Evolutionary conservation across 805 yeast species (phyloP).

Genomic region (Candida rishiriensis): DNA sequence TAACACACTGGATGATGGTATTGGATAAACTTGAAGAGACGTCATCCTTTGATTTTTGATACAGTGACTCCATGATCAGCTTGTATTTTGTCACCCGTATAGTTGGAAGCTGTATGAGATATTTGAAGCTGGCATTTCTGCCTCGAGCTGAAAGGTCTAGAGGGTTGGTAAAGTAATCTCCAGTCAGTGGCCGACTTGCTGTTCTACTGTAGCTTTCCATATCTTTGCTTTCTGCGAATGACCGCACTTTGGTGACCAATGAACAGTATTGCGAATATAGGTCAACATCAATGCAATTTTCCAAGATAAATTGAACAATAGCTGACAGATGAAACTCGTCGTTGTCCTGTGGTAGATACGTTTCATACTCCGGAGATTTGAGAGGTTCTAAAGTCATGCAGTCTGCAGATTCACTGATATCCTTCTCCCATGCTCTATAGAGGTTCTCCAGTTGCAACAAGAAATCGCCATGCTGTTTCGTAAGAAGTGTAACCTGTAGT

Average conservation of each 20-base stretch:
- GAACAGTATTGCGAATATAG: constrained; percentile 25
- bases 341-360: constrained; percentile 16
- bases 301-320: constrained; percentile 15
- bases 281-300: constrained; percentile 19
- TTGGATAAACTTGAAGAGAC: constrained; percentile 17
- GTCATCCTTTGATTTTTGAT: constrained; percentile 26
- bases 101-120: constrained; percentile 52
- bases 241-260: constrained; percentile 18
- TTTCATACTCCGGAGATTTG: constrained; percentile 23
- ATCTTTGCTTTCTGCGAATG: constrained; percentile 17
- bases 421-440: constrained; percentile 19
- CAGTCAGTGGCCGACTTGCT: constrained; percentile 14
- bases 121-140: constrained; percentile 42
- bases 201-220: constrained; percentile 23
- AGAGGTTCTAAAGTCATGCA: constrained; percentile 1
- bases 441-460: constrained; percentile 22
- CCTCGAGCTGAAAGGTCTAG: too few relatives aligned
- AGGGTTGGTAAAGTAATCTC: constrained; percentile 21
- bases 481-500: constrained; percentile 27
- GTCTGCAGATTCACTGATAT: constrained; percentile 11
- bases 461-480: constrained; percentile 30
- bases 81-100: constrained; percentile 46
- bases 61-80: constrained; percentile 42
- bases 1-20: constrained; percentile 25
- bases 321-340: constrained; percentile 17